Conservation (phyloP, 2,329 filamentous ascomycete species). For the Cercospora janseana region DNA sequence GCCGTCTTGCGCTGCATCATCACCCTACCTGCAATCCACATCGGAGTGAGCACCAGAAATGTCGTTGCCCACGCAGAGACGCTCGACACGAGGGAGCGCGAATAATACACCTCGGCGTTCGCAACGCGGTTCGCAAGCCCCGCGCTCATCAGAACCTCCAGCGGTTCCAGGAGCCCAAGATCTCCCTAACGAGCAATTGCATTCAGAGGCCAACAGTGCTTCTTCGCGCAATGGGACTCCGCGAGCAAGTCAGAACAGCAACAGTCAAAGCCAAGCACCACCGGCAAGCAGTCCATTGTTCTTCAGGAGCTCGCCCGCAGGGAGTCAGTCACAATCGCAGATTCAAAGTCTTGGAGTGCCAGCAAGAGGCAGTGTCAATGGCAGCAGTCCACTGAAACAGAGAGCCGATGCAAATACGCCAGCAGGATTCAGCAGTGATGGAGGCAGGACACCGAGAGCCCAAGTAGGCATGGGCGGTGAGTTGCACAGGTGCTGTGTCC, state of each 20-base stretch:
- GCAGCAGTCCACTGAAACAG: constrained; percentile 50
- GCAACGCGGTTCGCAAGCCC: constrained; percentile 55
- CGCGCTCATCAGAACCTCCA: constrained; percentile 38
- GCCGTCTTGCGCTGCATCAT: constrained; percentile 1
- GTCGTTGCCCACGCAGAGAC: constrained; percentile 61
- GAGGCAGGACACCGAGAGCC: constrained; percentile 69
- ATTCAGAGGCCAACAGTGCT: constrained; percentile 42
- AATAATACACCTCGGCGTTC: constrained; percentile 46
- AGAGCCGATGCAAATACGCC: constrained; percentile 25
- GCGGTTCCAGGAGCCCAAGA: constrained; percentile 31
- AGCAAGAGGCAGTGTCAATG: constrained; percentile 44
- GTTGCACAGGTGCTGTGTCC: constrained; percentile 28
- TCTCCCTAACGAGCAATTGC: constrained; percentile 42
- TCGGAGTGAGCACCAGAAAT: constrained; percentile 41
- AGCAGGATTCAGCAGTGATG: constrained; percentile 50
- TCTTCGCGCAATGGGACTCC: constrained; percentile 29
- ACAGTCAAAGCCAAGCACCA: constrained; percentile 32
- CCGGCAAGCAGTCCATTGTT: constrained; percentile 74
- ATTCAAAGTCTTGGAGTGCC: constrained; percentile 30
- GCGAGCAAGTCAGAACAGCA: constrained; percentile 21
- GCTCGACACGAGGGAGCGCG: constrained; percentile 55
- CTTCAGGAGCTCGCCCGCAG: constrained; percentile 63
- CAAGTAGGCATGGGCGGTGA: constrained; percentile 63
- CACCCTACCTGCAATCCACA: too few relatives aligned
- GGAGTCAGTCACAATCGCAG: constrained; percentile 38